These are phyloP conservation scores for Candida maris DNA, from an alignment of 805 yeast species.

Conservation along the genomic window DNA sequence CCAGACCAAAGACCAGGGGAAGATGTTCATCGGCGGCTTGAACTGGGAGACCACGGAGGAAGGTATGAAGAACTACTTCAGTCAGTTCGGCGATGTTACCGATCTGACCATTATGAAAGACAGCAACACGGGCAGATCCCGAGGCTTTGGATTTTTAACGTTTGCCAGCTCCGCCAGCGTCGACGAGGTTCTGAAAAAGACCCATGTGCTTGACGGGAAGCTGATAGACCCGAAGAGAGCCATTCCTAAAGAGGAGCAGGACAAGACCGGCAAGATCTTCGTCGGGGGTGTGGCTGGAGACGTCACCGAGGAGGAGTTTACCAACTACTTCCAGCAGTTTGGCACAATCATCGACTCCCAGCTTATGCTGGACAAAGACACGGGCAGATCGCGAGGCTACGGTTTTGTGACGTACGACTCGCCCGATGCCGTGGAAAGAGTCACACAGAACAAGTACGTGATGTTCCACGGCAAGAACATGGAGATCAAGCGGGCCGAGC, in stretches of 20 bases:
- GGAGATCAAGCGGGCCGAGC: slow-evolving; percentile 83
- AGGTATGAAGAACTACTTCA: slow-evolving; percentile 72
- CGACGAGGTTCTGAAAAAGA: slow-evolving; percentile 78
- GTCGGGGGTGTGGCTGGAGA: slow-evolving; percentile 96
- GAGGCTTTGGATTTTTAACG: slow-evolving; percentile 94
- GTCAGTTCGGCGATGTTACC: slow-evolving; percentile 81
- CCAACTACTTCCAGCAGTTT: slow-evolving; percentile 77
- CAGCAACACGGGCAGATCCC: slow-evolving; percentile 75
- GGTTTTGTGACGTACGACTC: slow-evolving; percentile 96
- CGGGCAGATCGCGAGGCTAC: slow-evolving; percentile 95
- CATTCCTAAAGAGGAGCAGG: slow-evolving; percentile 95
- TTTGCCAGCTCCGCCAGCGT: slow-evolving; percentile 80
- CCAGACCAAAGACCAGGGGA: slow-evolving; percentile 68
- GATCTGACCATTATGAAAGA: slow-evolving; percentile 95
- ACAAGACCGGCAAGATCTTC: slow-evolving; percentile 91
- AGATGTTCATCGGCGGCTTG: slow-evolving; percentile 94
- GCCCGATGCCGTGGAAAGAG: slow-evolving; percentile 89
- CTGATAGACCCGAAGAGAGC: slow-evolving; percentile 97
- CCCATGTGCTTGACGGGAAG: slow-evolving; percentile 90
- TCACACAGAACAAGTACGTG: slow-evolving; percentile 75
- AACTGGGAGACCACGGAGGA: slow-evolving; percentile 98
- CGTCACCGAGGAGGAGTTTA: slow-evolving; percentile 87
- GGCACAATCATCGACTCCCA: slow-evolving; percentile 95
- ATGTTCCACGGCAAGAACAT: slow-evolving; percentile 81
- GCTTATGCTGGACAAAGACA: slow-evolving; percentile 94